phyloP scores from a whole-genome alignment of 2,329 filamentous ascomycete genomes.

The Sclerotinia trifoliorum region DNA sequence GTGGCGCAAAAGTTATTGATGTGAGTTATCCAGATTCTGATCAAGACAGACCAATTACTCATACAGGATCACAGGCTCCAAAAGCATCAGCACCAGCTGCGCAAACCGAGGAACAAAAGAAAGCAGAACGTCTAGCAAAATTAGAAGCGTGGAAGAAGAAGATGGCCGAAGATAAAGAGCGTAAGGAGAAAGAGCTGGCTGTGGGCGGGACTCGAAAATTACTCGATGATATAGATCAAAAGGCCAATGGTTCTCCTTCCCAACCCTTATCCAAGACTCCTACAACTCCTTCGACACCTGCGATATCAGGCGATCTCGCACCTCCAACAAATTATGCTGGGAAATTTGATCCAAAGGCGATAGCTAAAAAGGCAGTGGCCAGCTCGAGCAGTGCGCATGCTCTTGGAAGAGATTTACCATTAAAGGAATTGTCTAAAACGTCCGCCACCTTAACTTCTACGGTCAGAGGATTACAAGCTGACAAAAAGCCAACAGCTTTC shows the following conservation, averaged over 20 bases:
- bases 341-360: slow-evolving; percentile 85
- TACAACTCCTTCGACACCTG: slow-evolving; percentile 46
- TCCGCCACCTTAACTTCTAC: slow-evolving; percentile 45
- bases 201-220: slow-evolving; percentile 65
- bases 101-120: slow-evolving; percentile 70
- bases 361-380: slow-evolving; percentile 73
- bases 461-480: slow-evolving; percentile 44
- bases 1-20: slow-evolving; percentile 51
- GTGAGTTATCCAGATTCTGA: slow-evolving; percentile 46
- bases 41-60: slow-evolving; percentile 20
- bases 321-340: slow-evolving; percentile 64
- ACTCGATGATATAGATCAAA: slow-evolving; percentile 72
- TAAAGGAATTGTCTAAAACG: slow-evolving; percentile 48
- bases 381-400: slow-evolving; percentile 54
- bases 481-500: slow-evolving; percentile 45
- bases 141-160: slow-evolving; percentile 92
- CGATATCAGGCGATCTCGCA: slow-evolving; percentile 48
- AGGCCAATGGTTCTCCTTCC: slow-evolving; percentile 48
- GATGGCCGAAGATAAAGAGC: slow-evolving; percentile 69
- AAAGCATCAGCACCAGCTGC: slow-evolving; percentile 52
- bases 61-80: slow-evolving; percentile 46
- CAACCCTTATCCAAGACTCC: slow-evolving; percentile 53
- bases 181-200: slow-evolving; percentile 67
- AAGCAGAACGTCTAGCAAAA: slow-evolving; percentile 76
- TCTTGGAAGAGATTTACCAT: slow-evolving; percentile 54